Conservation (phyloP, 805 yeast species). For the Hanseniaspora mollemarum region DNA sequence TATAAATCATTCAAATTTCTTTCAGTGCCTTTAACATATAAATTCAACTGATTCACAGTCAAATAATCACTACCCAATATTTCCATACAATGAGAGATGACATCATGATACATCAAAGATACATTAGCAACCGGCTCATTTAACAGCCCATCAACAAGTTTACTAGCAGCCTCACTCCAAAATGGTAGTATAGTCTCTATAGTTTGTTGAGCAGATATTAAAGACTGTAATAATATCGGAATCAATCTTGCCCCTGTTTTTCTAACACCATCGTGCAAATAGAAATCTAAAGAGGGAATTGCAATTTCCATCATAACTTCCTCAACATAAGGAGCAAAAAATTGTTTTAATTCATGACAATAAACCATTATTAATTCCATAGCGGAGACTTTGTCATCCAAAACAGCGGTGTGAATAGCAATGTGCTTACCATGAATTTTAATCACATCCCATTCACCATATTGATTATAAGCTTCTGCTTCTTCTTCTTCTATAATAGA, state of each 20-base stretch:
- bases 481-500: conserved; percentile 79
- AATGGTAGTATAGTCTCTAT: conserved; percentile 52
- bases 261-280: conserved; percentile 87
- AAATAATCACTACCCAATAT: conserved; percentile 56
- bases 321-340: conserved; percentile 70
- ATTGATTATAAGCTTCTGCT: conserved; percentile 69
- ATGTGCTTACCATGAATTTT: conserved; percentile 83
- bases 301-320: conserved; percentile 70
- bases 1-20: conserved; percentile 54
- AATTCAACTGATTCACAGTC: conserved; percentile 42
- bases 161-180: conserved; percentile 61
- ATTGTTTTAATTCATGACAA: conserved; percentile 71
- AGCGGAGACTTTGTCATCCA: conserved; percentile 88
- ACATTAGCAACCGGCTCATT: conserved; percentile 78
- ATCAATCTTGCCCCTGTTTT: conserved; percentile 78
- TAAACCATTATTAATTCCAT: conserved; percentile 77
- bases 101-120: conserved; percentile 61
- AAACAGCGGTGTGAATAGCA: conserved; percentile 87
- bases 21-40: conserved; percentile 49
- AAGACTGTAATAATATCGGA: conserved; percentile 60
- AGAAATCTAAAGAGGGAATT: conserved; percentile 80
- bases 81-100: conserved; percentile 55
- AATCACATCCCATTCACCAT: conserved; percentile 92
- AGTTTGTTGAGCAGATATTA: conserved; percentile 40
- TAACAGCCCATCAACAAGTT: conserved; percentile 54